Base-by-base conservation (phyloP, 179 eudicot species). In the Amaranthus tricolor region DNA sequence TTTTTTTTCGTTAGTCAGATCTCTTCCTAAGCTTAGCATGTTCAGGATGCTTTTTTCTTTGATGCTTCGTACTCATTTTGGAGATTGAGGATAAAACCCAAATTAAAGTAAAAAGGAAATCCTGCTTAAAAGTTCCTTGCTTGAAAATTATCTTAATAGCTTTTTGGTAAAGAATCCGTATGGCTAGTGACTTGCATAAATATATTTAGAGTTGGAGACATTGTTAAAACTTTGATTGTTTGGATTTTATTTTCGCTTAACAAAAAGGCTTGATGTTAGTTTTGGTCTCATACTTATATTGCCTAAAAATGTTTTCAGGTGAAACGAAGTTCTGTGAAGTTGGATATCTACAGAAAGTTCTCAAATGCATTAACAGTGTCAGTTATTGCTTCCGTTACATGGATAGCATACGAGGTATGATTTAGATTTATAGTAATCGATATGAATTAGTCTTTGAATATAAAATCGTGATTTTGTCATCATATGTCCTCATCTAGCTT, bases 321-420 rank as follows among this genome's bases (percentile, higher is more conserved):
- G 75, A 93, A 93, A 76, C 82, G 92, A 75, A 95, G 96, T 78
- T 80, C 91, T 77, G 88, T 86, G 58, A 95, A 95, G 89, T 79
- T 95, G 93, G 97, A 93, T 74, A 89, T 89, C 51, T 95, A 95
- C 72, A 87, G 96, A 76, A 93, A 93, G 82, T 95, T 95, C 81
- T 87, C 98, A 73, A 93, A 95, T 81, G 97, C 97, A 59, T 82
- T 95, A 79, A 91, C 92, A 77, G 85, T 88, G 66, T 85, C 98
- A 63, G 90, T 89, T 62, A 80, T 93, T 81, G 88, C 86, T 82
- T 89, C 98, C 11, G 96, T 93, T 83, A 75, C 86, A 75, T 95
- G 99, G 99, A 95, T 93, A 55, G 89, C 82, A 74, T 95, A 91
- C 62, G 99, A 95, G 98, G 98, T 95, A 86, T 66, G 75, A 62